Conservation (phyloP, 2,329 filamentous ascomycete species). For the Aspergillus sp. region DNA sequence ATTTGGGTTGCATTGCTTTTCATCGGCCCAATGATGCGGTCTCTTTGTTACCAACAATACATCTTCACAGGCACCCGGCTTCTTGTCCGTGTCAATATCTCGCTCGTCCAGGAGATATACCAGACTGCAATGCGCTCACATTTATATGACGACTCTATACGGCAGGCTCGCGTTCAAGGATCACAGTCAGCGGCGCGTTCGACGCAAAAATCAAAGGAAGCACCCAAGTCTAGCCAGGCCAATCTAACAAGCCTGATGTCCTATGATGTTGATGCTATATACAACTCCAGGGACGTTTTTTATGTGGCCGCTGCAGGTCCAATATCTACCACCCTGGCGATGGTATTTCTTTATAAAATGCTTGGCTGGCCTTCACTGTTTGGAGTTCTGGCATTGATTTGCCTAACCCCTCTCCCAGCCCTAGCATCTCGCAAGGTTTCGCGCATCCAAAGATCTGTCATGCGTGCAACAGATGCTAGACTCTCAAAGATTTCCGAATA, state of each 20-base stretch:
- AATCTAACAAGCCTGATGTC: slow-evolving; percentile 57
- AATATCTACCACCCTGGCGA: slow-evolving; percentile 44
- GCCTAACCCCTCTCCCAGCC: slow-evolving; percentile 48
- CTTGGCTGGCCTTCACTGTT: slow-evolving; percentile 54
- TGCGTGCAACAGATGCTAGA: slow-evolving; percentile 52
- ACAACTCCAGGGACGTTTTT: slow-evolving; percentile 48
- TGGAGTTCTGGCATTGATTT: slow-evolving; percentile 46
- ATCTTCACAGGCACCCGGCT: slow-evolving; percentile 55
- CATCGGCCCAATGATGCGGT: slow-evolving; percentile 45
- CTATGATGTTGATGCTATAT: slow-evolving; percentile 54
- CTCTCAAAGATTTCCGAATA: slow-evolving; percentile 57
- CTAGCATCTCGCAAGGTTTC: slow-evolving; percentile 49
- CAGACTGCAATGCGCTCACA: slow-evolving; percentile 51
- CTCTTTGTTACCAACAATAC: slow-evolving; percentile 53
- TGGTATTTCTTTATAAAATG: slow-evolving; percentile 52
- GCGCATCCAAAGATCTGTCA: slow-evolving; percentile 48
- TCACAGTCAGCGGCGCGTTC: slow-evolving; percentile 7
- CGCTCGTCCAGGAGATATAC: slow-evolving; percentile 56
- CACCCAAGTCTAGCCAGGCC: slow-evolving; percentile 40
- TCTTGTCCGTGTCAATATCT: slow-evolving; percentile 53
- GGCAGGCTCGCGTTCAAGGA: background rate
- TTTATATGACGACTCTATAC: slow-evolving; percentile 45
- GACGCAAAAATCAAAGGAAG: slow-evolving; percentile 12
- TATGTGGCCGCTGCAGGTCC: slow-evolving; percentile 45
- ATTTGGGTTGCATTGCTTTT: slow-evolving; percentile 54